phyloP scores from a whole-genome alignment of 1,284 basidiomycete species.

The Malassezia nana region DNA sequence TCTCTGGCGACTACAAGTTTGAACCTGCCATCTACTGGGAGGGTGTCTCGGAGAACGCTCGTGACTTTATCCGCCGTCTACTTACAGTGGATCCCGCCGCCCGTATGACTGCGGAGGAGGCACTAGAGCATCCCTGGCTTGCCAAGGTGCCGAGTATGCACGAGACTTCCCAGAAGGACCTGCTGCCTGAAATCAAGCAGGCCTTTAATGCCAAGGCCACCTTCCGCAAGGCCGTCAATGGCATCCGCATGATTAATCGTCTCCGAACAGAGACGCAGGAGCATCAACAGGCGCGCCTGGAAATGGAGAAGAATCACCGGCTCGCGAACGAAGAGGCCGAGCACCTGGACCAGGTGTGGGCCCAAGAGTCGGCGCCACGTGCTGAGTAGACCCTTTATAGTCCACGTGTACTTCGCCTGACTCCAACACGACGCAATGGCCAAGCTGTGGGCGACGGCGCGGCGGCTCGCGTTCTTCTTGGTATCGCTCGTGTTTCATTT shows the following conservation, averaged over 20 bases:
- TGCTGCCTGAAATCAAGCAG: constrained; percentile 45
- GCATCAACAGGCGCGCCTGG: constrained; percentile 11
- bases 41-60: constrained; percentile 35
- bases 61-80: constrained; percentile 41
- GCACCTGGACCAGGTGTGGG: constrained; percentile 27
- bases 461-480: constrained; percentile 50
- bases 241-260: constrained; percentile 37
- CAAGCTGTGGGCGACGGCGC: neutral
- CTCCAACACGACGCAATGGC: constrained; percentile 1
- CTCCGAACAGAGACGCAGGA: constrained; percentile 25
- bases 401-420: neutral
- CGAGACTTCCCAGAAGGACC: constrained; percentile 28
- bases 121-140: constrained; percentile 40
- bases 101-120: constrained; percentile 36
- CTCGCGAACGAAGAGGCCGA: constrained; percentile 20
- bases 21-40: constrained; percentile 42
- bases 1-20: constrained; percentile 43
- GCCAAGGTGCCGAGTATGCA: neutral
- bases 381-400: neutral
- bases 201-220: constrained; percentile 47
- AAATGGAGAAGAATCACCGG: constrained; percentile 12
- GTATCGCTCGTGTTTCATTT: constrained; percentile 35
- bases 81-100: constrained; percentile 36
- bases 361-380: neutral
- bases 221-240: constrained; percentile 45